phyloP scores from a whole-genome alignment of 2,329 filamentous ascomycete genomes.

The Aspergillus tamarii region DNA sequence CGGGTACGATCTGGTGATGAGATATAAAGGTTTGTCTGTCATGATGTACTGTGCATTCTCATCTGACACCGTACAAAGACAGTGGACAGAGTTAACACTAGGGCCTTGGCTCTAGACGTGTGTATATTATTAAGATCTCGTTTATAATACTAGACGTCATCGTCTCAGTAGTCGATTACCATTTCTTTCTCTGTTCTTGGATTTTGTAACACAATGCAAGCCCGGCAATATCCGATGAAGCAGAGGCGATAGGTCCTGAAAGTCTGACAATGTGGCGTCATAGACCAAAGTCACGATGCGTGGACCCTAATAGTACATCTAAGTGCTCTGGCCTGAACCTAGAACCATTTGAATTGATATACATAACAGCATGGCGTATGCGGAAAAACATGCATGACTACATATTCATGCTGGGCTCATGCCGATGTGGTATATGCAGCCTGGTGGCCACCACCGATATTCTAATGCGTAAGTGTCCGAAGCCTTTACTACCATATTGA shows the following conservation, averaged over 20 bases:
- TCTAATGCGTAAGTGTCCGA: background rate
- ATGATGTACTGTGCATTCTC: too few relatives aligned
- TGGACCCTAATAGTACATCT: background rate
- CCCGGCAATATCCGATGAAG: background rate
- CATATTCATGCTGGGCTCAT: background rate
- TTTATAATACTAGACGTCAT: background rate
- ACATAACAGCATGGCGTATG: background rate
- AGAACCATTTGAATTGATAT: background rate
- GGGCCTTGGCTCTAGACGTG: background rate
- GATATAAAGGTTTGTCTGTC: background rate
- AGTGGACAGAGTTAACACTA: too few relatives aligned
- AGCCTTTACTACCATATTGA: background rate
- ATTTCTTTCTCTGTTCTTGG: background rate
- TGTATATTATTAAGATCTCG: background rate
- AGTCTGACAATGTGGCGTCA: background rate
- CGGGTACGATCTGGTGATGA: too few relatives aligned
- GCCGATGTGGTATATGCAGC: too few relatives aligned
- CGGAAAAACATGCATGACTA: too few relatives aligned
- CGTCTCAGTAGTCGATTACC: background rate
- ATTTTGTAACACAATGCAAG: background rate
- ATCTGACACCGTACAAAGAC: too few relatives aligned
- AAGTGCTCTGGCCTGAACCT: background rate
- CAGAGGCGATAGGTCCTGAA: background rate
- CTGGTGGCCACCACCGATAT: background rate
- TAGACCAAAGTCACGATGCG: background rate